These are phyloP conservation scores for Kregervanrija delftensis DNA, from an alignment of 805 yeast genomes.

Conservation along the genomic window DNA sequence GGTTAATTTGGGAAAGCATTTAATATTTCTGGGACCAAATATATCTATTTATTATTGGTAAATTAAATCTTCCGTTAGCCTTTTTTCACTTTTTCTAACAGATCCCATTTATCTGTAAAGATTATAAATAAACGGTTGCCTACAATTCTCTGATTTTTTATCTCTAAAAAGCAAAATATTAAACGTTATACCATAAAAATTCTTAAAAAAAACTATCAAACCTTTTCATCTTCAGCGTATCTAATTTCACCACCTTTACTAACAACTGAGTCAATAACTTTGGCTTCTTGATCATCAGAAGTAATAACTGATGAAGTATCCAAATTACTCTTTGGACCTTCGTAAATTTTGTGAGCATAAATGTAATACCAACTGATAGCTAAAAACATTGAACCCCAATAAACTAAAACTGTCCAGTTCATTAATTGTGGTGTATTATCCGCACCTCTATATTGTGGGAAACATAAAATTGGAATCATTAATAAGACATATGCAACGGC, in stretches of 20 bases:
- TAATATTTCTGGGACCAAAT: no score
- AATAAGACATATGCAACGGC: slow-evolving; percentile 43
- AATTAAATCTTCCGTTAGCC: no score
- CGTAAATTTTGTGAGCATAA: slow-evolving; percentile 53
- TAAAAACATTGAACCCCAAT: slow-evolving; percentile 50
- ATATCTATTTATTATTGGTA: no score
- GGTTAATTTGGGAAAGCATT: no score
- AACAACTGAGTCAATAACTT: slow-evolving; percentile 17
- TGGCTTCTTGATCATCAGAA: slow-evolving; percentile 14
- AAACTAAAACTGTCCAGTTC: slow-evolving; percentile 64
- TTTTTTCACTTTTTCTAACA: no score
- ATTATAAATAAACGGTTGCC: no score
- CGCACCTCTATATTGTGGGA: slow-evolving; percentile 42
- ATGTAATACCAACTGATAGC: slow-evolving; percentile 43
- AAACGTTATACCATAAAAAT: no score
- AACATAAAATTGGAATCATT: slow-evolving; percentile 55
- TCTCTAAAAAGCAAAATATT: no score
- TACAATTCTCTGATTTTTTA: no score
- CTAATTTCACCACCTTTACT: slow-evolving; percentile 13
- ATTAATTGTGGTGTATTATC: slow-evolving; percentile 32
- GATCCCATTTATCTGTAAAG: no score
- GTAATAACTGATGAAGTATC: slow-evolving; percentile 28
- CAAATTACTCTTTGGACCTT: slow-evolving; percentile 53
- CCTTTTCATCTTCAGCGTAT: slow-evolving; percentile 5
- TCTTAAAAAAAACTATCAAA: neutral